A percentile compares a stretch with the other conserved stretches of the same genome.
Evolutionary conservation across 2,329 filamentous ascomycete genomes (phyloP).

Genomic region (Metarhizium anisopliae): DNA sequence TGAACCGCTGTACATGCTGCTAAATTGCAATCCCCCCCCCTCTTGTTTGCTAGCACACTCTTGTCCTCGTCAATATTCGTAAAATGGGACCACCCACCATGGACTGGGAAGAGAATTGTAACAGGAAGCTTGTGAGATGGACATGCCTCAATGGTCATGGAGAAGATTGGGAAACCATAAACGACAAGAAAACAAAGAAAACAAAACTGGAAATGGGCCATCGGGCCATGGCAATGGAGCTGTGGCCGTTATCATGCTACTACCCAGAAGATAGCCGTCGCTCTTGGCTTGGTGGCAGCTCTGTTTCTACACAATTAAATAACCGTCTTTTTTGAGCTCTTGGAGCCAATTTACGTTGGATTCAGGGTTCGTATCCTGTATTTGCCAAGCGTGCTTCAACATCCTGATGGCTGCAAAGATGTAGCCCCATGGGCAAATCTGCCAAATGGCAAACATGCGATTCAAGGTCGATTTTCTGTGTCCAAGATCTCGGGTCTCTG

Average conservation of each 20-base stretch:
- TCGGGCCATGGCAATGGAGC: neutral
- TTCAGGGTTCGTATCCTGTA: conserved; percentile 26
- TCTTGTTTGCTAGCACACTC: neutral
- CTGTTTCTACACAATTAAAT: conserved; percentile 32
- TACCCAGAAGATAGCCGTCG: neutral
- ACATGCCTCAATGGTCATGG: neutral
- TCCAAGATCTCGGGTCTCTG: conserved; percentile 38
- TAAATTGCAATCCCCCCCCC: neutral
- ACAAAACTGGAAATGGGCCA: neutral
- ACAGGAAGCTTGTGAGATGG: neutral
- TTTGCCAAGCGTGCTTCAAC: conserved; percentile 36
- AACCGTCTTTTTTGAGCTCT: conserved; percentile 33
- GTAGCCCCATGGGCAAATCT: conserved; percentile 40
- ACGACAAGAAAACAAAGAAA: neutral
- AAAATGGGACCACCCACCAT: neutral
- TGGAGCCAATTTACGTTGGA: conserved; percentile 30
- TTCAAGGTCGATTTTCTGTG: conserved; percentile 43
- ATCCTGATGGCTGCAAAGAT: conserved; percentile 40
- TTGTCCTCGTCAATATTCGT: neutral
- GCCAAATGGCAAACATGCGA: conserved; percentile 34
- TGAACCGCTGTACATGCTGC: neutral
- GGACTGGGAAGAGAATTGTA: neutral
- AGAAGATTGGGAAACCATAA: neutral
- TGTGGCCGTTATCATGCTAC: neutral
- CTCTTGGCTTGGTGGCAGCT: neutral